Conservation (phyloP, 495 filamentous ascomycete species). For the Penicillium robsamsonii region DNA sequence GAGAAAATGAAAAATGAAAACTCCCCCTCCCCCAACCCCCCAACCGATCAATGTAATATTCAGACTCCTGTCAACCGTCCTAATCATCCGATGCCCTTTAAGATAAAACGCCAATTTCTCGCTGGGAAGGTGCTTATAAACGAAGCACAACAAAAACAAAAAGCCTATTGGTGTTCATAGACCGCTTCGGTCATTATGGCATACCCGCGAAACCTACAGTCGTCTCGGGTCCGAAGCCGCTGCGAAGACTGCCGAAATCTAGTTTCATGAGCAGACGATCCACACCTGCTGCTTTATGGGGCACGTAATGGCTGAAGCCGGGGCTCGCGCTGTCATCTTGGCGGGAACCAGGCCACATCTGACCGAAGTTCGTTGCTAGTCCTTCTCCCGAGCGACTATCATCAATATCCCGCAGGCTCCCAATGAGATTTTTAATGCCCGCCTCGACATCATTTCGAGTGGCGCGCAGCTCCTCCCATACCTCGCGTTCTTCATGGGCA, state of each 20-base stretch:
- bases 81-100: neutral
- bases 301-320: conserved; percentile 53
- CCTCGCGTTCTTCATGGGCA: conserved; percentile 62
- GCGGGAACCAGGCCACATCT: conserved; percentile 14
- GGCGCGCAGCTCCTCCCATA: conserved; percentile 53
- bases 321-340: conserved; percentile 20
- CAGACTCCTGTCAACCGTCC: conserved; percentile 1
- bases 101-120: conserved; percentile 8
- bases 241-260: conserved; percentile 60
- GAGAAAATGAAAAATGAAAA: neutral
- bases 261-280: conserved; percentile 84
- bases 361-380: conserved; percentile 17
- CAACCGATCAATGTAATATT: neutral
- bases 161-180: neutral
- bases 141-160: neutral
- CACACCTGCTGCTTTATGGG: conserved; percentile 66
- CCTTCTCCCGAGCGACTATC: conserved; percentile 47
- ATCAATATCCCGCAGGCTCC: conserved; percentile 58
- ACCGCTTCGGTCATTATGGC: conserved; percentile 6
- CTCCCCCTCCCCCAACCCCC: too few relatives aligned
- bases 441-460: conserved; percentile 34
- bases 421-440: conserved; percentile 63
- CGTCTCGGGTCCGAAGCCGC: conserved; percentile 12
- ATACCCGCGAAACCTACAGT: conserved; percentile 11
- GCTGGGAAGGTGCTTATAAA: neutral